Evolutionary conservation across 2,329 filamentous ascomycete species (phyloP), one percentile per base, ranked within the genome.

Genomic region (Ophiostoma sp.): DNA sequence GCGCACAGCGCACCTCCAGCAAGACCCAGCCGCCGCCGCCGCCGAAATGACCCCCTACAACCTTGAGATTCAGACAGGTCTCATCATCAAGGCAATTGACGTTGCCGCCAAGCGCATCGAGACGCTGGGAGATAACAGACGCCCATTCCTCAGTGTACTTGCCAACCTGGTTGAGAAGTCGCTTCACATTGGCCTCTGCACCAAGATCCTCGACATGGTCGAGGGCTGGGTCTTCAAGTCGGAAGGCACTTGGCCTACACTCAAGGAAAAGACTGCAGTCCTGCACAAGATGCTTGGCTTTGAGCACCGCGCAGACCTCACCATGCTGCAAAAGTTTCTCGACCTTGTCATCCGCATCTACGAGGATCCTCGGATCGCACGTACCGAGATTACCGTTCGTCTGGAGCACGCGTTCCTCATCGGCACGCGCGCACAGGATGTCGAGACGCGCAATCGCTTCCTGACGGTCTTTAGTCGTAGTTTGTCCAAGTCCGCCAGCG

Each of bases 201-300:
- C 92, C 76, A 97, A 97, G 81, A 94, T 99, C 69, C 82, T 99
- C 36, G 88, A 90, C 68, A 94, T 99, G 87, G 94, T 97, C 4
- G 94, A 98, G 78, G 87, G 85, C 41, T 99, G 96, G 96, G 92
- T 99, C 6, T 99, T 99, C 83, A 88, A 93, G 74, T 95, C 93
- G 0, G 94, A 93, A 71, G 95, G 97, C 73, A 95, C 93, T 1
- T 97, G 95, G 85, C 95, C 95, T 0, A 99, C 95, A 0, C 85
- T 99, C 1, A 99, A 99, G 79, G 96, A 99, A 80, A 99, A 99
- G 83, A 98, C 94, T 0, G 96, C 96, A 0, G 95, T 99, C 0
- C 82, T 99, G n/a, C 94, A 96, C 76, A 99, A 99, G 81, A 99
- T 99, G 95, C 83, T 98, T 20, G 89, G 94, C 0, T 99, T 99